Base-by-base conservation (phyloP, 2,329 filamentous ascomycete species). In the Ilyonectria sp. region DNA sequence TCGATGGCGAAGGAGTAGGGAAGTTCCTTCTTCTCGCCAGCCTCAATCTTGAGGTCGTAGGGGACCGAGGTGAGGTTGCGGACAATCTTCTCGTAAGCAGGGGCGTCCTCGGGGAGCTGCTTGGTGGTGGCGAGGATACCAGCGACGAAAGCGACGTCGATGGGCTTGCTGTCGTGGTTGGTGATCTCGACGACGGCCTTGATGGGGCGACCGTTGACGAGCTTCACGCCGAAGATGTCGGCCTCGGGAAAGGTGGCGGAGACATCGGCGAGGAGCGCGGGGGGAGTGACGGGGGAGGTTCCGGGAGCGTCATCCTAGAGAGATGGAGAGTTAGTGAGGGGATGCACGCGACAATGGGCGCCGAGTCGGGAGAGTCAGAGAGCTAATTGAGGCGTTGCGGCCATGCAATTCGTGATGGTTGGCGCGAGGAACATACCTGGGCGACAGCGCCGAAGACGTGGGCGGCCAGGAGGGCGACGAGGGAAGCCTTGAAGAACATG, bases 151-250 rank as follows among this genome's bases (percentile, higher is more conserved):
- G 91, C 87, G 67, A 99, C 86, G 69, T 87, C 89, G 78, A 99
- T 89, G 26, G 94, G 88, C 59, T 86, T 86, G 13, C 89, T 86
- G 83, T 99, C 96, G 69, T 93, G 86, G 86, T 99, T 99, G 80
- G 87, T 89, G 80, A 99, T 87, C 77, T 94, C 91, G 75, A 99
- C 85, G 60, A 97, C 83, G 40, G 94, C 92, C 81, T 93, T 90
- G 71, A 94, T 97, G 47, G 94, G 90, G 72, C 92, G 91, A 78
- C 94, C 94, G 80, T 99, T 99, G 86, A 98, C 89, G 74, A 98
- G 91, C 89, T 97, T 97, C 75, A 98, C 91, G 76, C 95, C 96
- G 75, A 98, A 96, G 82, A 97, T 91, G 85, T 97, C 94, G 85
- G 91, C 80, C 78, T 92, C 85, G 82, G 89, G 83, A 85, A 90